phyloP scores from a whole-genome alignment of 1,284 basidiomycete species.

The Fistulina hepatica region DNA sequence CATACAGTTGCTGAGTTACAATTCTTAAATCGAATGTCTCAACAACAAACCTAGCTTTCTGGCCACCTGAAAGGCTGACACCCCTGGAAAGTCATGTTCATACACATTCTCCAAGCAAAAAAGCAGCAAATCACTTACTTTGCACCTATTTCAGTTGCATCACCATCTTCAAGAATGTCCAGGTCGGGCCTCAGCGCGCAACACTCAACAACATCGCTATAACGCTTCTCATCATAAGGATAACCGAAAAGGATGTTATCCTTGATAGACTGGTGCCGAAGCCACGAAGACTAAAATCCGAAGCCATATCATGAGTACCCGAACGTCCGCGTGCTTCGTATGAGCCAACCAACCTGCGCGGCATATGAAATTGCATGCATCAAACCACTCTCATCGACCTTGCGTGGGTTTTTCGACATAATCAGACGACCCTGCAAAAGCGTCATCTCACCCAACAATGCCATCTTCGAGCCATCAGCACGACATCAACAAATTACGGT shows the following conservation, averaged over 20 bases:
- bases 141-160: slow-evolving; percentile 30
- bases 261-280: slow-evolving; percentile 23
- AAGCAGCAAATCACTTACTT: slow-evolving; percentile 14
- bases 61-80: slow-evolving; percentile 25
- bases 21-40: background rate
- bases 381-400: slow-evolving; percentile 51
- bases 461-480: slow-evolving; percentile 33
- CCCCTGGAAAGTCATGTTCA: slow-evolving; percentile 4
- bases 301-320: slow-evolving; percentile 24
- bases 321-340: slow-evolving; percentile 21
- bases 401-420: slow-evolving; percentile 52
- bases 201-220: slow-evolving; percentile 38
- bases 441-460: slow-evolving; percentile 58
- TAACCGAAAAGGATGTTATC: slow-evolving; percentile 54
- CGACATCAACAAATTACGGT: slow-evolving; percentile 7
- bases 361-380: slow-evolving; percentile 74
- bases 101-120: slow-evolving; percentile 3
- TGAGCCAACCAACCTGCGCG: slow-evolving; percentile 78
- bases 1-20: slow-evolving; percentile 21
- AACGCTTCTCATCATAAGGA: slow-evolving; percentile 42
- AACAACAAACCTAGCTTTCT: slow-evolving; percentile 24
- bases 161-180: slow-evolving; percentile 50
- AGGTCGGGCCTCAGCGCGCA: slow-evolving; percentile 60
- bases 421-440: slow-evolving; percentile 38
- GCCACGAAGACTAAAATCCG: slow-evolving; percentile 8